Base-by-base conservation (phyloP, 1,139 yeast species). In the Candida neerlandica region DNA sequence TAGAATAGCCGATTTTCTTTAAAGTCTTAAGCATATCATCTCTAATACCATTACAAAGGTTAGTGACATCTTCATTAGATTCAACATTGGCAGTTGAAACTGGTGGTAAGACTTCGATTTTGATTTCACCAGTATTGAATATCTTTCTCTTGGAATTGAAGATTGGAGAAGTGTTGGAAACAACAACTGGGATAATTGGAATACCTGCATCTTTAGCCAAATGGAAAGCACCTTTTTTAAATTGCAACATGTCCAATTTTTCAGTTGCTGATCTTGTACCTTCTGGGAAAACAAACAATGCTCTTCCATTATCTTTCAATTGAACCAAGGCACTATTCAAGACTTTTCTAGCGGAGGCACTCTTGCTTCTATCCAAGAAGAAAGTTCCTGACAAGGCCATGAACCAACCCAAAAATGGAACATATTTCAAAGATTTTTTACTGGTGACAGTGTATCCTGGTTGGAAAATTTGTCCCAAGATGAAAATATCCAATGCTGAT, bases 221-320 rank as follows among this genome's bases (percentile, higher is more conserved):
- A 69, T 94, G 97, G 82, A 95, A 95, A 0, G 98, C 98, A 45
- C 99, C 99, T 65, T 95, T 95, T 68, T 94, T 94, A 70, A 94
- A 89, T 1, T 96, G 96, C 49, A 89, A 75, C 66, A 95, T 71
- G 10, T 78, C 84, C 46, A 96, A 85, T 41, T 76, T 76, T 23
- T 80, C 72, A 14, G 86, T 69, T 55, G 85, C 88, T 0, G 97
- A 89, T 66, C 99, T 82, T 1, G 99, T 95, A 21, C 99, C 99
- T 67, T 92, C 96, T 15, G 97, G 96, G 76, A 89, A 92, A 71
- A 92, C 81, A 75, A 85, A 92, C 38, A 92, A 77, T 11, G 87
- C 89, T 62, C 94, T 76, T 59, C 84, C 82, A 43, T 82, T 73
- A 11, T 66, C 61, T 63, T 82, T 84, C 66, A 94, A 76, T 26